phyloP scores from a whole-genome alignment of 2,329 filamentous ascomycete species.

The Phialemoniopsis sp. region DNA sequence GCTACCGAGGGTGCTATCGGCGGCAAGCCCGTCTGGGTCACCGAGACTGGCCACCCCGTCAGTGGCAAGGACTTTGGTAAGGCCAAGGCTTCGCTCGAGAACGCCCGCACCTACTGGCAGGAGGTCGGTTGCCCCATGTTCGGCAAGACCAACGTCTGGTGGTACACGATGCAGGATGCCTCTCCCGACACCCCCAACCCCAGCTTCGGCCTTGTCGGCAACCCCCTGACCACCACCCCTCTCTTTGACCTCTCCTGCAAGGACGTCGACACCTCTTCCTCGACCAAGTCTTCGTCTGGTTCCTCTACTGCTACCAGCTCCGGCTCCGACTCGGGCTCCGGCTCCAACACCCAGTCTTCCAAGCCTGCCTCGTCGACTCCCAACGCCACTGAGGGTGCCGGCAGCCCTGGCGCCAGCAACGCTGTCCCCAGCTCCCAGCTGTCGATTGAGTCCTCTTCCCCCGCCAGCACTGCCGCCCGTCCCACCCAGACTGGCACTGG shows the following conservation, averaged over 20 bases:
- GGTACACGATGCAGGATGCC: slow-evolving; percentile 72
- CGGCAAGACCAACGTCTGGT: slow-evolving; percentile 64
- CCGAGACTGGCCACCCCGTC: slow-evolving; percentile 70
- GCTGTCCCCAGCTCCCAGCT: slow-evolving; percentile 17
- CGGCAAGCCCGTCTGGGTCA: slow-evolving; percentile 88
- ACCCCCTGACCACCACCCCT: slow-evolving; percentile 46
- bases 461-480: neutral
- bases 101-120: slow-evolving; percentile 79
- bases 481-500: slow-evolving; percentile 8
- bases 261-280: slow-evolving; percentile 19
- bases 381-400: neutral
- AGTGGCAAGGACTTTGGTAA: slow-evolving; percentile 59
- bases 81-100: slow-evolving; percentile 59
- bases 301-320: slow-evolving; percentile 8
- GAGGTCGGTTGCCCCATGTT: slow-evolving; percentile 71
- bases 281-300: slow-evolving; percentile 7
- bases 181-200: slow-evolving; percentile 56
- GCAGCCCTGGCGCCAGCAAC: slow-evolving; percentile 16
- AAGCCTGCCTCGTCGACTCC: neutral
- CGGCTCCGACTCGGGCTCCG: slow-evolving; percentile 4
- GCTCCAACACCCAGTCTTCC: neutral
- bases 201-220: slow-evolving; percentile 66
- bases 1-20: slow-evolving; percentile 54
- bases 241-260: slow-evolving; percentile 61
- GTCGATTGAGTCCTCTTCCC: slow-evolving; percentile 10